Percentiles rank a stretch among this genome's conserved stretches.
Conservation (phyloP, 306 rosid species). For the Cucumis melo region DNA sequence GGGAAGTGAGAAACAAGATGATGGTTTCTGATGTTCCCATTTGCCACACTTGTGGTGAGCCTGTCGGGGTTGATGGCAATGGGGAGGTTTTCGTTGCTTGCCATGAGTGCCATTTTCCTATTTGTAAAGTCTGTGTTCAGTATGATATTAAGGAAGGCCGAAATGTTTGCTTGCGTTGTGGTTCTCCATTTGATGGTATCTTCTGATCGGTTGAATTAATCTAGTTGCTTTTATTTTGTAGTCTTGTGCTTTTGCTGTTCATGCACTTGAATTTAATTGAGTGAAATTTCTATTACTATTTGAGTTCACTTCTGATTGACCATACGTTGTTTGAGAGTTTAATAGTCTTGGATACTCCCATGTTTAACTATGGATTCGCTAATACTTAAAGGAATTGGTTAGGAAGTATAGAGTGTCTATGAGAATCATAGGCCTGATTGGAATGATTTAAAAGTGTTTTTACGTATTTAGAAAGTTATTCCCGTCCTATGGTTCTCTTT, state of each 20-base stretch:
- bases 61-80: conserved; percentile 53
- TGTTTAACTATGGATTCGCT: background rate
- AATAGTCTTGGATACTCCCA: background rate
- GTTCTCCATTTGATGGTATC: conserved; percentile 53
- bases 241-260: background rate
- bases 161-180: conserved; percentile 63
- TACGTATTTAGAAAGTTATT: background rate
- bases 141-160: conserved; percentile 69
- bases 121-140: conserved; percentile 71
- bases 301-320: background rate
- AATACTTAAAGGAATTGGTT: background rate
- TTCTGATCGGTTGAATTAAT: background rate
- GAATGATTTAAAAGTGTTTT: background rate
- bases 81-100: conserved; percentile 79
- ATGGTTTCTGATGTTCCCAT: conserved; percentile 66
- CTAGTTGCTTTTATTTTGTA: background rate
- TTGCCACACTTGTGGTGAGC: conserved; percentile 81
- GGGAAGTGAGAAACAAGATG: conserved; percentile 28
- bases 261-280: background rate
- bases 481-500: background rate
- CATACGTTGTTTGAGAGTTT: background rate
- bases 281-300: background rate
- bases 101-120: conserved; percentile 62
- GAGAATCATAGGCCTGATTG: background rate
- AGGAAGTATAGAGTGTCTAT: background rate